Conservation (phyloP, 1,284 basidiomycete genomes). For the Mycena citricolor region DNA sequence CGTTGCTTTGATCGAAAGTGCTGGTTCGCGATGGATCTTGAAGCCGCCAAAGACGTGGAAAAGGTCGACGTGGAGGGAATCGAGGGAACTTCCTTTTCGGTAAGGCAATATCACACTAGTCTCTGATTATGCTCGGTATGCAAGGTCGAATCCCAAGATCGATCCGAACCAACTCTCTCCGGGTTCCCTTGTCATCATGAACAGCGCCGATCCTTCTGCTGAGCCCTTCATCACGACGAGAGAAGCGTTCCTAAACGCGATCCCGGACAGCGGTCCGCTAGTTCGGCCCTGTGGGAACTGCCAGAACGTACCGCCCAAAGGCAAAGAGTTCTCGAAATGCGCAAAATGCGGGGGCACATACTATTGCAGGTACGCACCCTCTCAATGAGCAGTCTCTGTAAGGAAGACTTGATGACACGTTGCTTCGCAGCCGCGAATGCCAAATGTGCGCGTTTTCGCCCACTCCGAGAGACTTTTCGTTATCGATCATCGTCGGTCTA, state of each 20-base stretch:
- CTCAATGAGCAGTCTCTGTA: neutral
- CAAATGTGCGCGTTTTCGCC: constrained; percentile 7
- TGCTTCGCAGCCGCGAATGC: constrained; percentile 12
- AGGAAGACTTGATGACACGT: no score
- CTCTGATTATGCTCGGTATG: neutral
- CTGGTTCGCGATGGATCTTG: no score
- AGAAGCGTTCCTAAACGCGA: constrained; percentile 9
- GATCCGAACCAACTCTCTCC: constrained; percentile 5
- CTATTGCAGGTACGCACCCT: constrained; percentile 15
- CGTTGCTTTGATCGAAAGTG: no score
- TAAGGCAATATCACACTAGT: no score
- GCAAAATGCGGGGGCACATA: constrained; percentile 8
- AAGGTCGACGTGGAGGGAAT: neutral
- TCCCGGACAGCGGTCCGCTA: constrained; percentile 11
- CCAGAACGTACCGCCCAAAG: neutral
- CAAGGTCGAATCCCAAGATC: constrained; percentile 2
- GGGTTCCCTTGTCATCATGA: constrained; percentile 9
- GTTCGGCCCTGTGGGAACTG: constrained; percentile 6
- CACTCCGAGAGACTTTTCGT: neutral
- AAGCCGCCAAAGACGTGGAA: neutral
- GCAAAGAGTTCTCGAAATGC: constrained; percentile 7
- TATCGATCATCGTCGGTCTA: constrained; percentile 3
- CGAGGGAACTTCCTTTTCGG: neutral
- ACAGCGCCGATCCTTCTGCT: constrained; percentile 5
- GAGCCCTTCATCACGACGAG: constrained; percentile 11